phyloP scores from a whole-genome alignment of 2,329 filamentous ascomycete genomes.

The Aspergillus calidoustus region DNA sequence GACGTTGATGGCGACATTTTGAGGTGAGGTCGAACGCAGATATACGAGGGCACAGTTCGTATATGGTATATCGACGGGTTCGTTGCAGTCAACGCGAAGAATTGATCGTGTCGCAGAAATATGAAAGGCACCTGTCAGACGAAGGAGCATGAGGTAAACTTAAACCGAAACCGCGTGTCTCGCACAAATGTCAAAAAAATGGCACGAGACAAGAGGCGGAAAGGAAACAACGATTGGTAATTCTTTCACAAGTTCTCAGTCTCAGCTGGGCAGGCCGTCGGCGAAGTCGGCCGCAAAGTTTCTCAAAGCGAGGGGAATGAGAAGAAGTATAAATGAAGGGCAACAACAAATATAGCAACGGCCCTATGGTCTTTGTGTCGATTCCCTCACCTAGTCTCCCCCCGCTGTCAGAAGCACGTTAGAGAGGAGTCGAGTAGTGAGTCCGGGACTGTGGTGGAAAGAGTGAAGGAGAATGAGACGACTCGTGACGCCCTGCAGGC shows the following conservation, averaged over 20 bases:
- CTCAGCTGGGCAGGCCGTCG: not conserved
- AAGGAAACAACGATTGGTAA: conserved; percentile 24
- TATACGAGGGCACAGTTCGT: not conserved
- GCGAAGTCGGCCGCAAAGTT: conserved; percentile 8
- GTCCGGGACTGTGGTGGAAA: conserved; percentile 18
- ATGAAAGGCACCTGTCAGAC: conserved; percentile 5
- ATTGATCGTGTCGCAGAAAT: conserved; percentile 5
- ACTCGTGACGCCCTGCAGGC: conserved; percentile 30
- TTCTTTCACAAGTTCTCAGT: conserved; percentile 15
- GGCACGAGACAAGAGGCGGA: conserved; percentile 15
- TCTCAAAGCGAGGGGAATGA: conserved; percentile 11
- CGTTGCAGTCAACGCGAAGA: conserved; percentile 8
- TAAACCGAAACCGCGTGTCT: not conserved
- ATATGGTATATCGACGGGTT: conserved; percentile 8
- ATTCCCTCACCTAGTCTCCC: conserved; percentile 8
- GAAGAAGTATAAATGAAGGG: conserved; percentile 14
- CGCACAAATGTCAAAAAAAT: conserved; percentile 5
- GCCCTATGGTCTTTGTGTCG: not conserved
- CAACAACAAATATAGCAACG: conserved; percentile 11
- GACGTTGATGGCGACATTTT: conserved; percentile 61
- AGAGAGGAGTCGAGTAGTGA: conserved; percentile 6
- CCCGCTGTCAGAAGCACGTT: not conserved
- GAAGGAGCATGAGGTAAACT: conserved; percentile 23
- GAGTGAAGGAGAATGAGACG: conserved; percentile 28
- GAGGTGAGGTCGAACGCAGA: conserved; percentile 1